These are phyloP conservation scores for Lentinula sp. DNA, from an alignment of 768 basidiomycete genomes.

Conservation along the genomic window DNA sequence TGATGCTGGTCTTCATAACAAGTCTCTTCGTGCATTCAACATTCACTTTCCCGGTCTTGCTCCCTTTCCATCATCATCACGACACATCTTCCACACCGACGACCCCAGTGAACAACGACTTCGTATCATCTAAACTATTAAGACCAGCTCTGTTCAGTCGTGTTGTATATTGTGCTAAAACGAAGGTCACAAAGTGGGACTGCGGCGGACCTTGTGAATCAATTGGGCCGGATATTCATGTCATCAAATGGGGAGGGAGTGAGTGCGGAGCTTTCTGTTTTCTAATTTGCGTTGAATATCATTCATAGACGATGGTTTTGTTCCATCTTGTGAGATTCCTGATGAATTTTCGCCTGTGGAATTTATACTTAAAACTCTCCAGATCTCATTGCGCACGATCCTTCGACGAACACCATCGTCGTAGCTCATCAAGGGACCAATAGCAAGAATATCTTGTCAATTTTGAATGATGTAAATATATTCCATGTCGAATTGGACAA, in stretches of 20 bases:
- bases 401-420: slow-evolving; percentile 14
- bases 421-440: slow-evolving; percentile 24
- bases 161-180: neutral
- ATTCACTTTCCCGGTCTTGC: neutral
- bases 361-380: neutral
- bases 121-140: neutral
- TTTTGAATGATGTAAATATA: neutral
- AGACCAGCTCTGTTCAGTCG: neutral
- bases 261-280: neutral
- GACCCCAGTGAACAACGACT: neutral
- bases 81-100: neutral
- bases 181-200: neutral
- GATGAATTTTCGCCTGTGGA: neutral
- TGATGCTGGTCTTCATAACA: neutral
- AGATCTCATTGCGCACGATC: slow-evolving; percentile 18
- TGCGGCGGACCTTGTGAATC: neutral
- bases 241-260: neutral
- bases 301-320: neutral
- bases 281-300: neutral
- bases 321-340: neutral
- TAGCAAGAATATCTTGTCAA: slow-evolving; percentile 9
- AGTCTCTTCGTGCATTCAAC: neutral
- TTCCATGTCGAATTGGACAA: neutral
- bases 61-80: neutral
- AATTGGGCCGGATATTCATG: neutral